phyloP scores from a whole-genome alignment of 371 early-diverging fungal species.

The Actinomucor elegans region DNA sequence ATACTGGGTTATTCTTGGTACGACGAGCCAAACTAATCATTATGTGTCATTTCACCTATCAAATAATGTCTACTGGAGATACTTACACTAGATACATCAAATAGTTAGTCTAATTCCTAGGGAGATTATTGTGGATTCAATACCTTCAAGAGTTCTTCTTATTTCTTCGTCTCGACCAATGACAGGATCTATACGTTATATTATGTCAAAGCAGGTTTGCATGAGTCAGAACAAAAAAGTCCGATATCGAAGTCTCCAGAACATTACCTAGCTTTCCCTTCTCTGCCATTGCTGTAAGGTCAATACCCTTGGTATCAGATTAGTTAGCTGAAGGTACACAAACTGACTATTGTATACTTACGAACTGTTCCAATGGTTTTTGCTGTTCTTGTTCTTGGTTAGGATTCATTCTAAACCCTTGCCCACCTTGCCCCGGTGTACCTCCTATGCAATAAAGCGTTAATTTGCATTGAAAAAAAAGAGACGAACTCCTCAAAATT shows the following conservation, averaged over 20 bases:
- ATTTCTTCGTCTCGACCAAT: constrained; percentile 87
- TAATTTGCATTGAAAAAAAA: no score
- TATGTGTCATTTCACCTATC: not conserved
- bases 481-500: not conserved
- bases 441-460: not conserved
- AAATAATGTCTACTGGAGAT: not conserved
- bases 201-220: not conserved
- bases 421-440: constrained; percentile 13
- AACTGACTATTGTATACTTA: constrained; percentile 6
- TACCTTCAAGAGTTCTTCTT: constrained; percentile 76
- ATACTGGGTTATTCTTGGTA: constrained; percentile 91
- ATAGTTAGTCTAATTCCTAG: no score
- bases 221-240: constrained; percentile 2
- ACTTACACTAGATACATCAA: constrained; percentile 24
- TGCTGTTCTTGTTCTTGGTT: constrained; percentile 40
- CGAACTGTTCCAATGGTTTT: constrained; percentile 45
- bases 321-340: not conserved
- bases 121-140: no score
- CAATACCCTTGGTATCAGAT: constrained; percentile 40
- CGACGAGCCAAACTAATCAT: constrained; percentile 58
- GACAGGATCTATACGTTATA: constrained; percentile 65
- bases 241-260: constrained; percentile 20
- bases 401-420: constrained; percentile 42
- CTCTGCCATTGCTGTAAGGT: constrained; percentile 79
- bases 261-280: constrained; percentile 57